These are phyloP conservation scores for Hibiscus mutabilis DNA, from an alignment of 345 rosid species.

Conservation along the genomic window DNA sequence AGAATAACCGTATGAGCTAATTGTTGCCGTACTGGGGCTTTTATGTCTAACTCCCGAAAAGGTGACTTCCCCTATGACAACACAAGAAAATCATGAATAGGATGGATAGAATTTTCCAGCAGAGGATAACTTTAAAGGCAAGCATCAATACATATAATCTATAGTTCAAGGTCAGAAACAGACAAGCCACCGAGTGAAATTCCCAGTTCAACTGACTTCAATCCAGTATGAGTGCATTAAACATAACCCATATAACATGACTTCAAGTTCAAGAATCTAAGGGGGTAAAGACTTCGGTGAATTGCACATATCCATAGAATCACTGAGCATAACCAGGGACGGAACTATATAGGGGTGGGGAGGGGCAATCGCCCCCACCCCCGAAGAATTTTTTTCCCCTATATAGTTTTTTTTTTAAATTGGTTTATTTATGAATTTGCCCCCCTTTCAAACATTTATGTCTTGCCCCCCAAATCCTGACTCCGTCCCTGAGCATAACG, in stretches of 20 bases:
- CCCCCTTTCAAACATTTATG: too few relatives aligned
- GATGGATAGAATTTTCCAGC: background rate
- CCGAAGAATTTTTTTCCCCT: too few relatives aligned
- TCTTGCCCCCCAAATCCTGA: too few relatives aligned
- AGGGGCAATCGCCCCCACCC: too few relatives aligned
- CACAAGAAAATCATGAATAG: conserved; percentile 2
- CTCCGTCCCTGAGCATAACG: background rate
- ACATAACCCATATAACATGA: background rate
- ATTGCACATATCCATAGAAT: background rate
- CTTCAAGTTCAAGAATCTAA: background rate
- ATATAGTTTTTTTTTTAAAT: too few relatives aligned
- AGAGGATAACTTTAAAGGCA: background rate
- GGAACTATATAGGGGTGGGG: too few relatives aligned
- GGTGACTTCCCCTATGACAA: conserved; percentile 60
- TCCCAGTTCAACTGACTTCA: background rate
- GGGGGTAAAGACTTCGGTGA: background rate
- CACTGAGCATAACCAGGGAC: too few relatives aligned
- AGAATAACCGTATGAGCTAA: conserved; percentile 46
- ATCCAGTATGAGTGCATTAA: background rate
- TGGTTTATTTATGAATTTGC: too few relatives aligned
- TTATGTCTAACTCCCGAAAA: conserved; percentile 53
- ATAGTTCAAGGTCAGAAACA: background rate
- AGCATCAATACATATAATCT: conserved; percentile 1
- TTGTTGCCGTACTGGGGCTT: conserved; percentile 54
- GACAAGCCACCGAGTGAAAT: background rate